Percentiles rank a stretch among this genome's conserved stretches.
phyloP scores from a whole-genome alignment of 495 filamentous ascomycete species.

The Tuber calosporum region DNA sequence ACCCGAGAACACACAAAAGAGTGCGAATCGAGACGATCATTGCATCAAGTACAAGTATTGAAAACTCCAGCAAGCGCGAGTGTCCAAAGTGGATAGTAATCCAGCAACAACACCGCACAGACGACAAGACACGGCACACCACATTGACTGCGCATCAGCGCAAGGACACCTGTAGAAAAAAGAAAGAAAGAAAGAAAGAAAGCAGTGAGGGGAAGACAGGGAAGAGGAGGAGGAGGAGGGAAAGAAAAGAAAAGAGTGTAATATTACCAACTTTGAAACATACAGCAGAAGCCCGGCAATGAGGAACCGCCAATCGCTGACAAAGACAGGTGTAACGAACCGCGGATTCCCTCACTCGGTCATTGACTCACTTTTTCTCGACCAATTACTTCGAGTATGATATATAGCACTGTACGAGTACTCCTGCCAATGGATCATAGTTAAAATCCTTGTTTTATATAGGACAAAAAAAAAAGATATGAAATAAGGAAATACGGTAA shows the following conservation, averaged over 20 bases:
- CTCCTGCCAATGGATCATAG: not conserved
- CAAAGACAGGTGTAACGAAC: not conserved
- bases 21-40: not conserved
- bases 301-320: not conserved
- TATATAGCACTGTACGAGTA: too few species aligned
- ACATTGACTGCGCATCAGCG: not conserved
- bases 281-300: not conserved
- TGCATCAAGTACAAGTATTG: not conserved
- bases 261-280: not conserved
- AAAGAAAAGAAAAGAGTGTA: not conserved
- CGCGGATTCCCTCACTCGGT: not conserved
- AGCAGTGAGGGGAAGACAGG: not conserved
- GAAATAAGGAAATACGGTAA: not conserved
- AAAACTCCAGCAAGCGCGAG: not conserved
- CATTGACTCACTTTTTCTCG: not conserved
- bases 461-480: not conserved
- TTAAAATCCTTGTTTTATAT: not conserved
- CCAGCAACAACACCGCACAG: not conserved
- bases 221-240: not conserved
- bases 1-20: too few species aligned
- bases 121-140: not conserved
- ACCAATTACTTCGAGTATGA: not conserved
- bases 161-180: not conserved
- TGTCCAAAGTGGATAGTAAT: not conserved
- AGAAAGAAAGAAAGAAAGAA: not conserved